Base-by-base conservation (phyloP, 2,329 filamentous ascomycete species). In the Fusarium illudens region DNA sequence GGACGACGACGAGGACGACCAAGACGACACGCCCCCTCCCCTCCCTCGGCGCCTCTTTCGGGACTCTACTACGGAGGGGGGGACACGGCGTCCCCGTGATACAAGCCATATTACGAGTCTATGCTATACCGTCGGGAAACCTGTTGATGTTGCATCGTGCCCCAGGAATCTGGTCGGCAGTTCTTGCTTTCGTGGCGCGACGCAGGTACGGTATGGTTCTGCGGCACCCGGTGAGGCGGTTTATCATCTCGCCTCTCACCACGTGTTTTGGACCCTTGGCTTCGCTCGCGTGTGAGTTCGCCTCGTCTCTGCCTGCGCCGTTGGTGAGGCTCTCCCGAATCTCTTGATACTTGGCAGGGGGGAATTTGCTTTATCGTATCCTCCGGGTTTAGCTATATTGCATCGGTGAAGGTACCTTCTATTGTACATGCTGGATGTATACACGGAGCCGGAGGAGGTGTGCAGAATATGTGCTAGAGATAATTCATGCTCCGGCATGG, bases 61-160 rank as follows among this genome's bases (percentile, higher is more conserved):
- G 63, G 44, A 63, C 52, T 34, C 36, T 34, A 64, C n/a, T n/a
- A n/a, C n/a, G n/a, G n/a, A n/a, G n/a, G n/a, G 27, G 46, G 30
- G 17, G 17, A 9, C 19, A 60, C 57, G 65, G 60, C 27, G 49
- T 58, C 42, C 34, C 65, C 65, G 57, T 68, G 57, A 32, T 56
- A 15, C 37, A 32, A n/a, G 39, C 10, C 36, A 17, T 12, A 44
- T 39, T 48, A 49, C 61, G 34, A 49, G 55, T 59, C 49, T 44
- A 64, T 55, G 62, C 49, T 60, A 50, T 64, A 34, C 62, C 49
- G 29, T 33, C 33, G 9, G 44, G 42, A 32, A 29, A 20, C 13
- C 44, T 30, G 48, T 55, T 22, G 49, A 17, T 27, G 61, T 64
- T 58, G 48, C 33, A 53, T 64, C 49, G 29, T 27, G 37, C 53